Percentiles rank a stretch among this genome's conserved stretches.
phyloP scores from a whole-genome alignment of 148 eudicot species.

The Diospyros kaki region DNA sequence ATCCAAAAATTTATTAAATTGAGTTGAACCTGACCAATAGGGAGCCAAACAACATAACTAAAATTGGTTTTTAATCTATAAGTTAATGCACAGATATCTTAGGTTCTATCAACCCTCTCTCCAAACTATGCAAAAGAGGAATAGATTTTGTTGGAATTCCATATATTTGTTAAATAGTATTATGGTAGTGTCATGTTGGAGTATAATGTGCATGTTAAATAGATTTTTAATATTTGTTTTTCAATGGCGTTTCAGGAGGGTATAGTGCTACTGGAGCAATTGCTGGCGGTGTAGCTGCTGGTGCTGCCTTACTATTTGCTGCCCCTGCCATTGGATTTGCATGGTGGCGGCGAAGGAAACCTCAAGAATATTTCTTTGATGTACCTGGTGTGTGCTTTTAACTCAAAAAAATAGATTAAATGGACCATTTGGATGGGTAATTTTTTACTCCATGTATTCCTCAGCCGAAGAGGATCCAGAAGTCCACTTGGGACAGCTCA shows the following conservation, averaged over 20 bases:
- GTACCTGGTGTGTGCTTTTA: conserved; percentile 40
- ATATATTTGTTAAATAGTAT: neutral
- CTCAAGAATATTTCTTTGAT: conserved; percentile 47
- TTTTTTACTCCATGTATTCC: neutral
- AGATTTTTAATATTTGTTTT: neutral
- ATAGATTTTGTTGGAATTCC: neutral
- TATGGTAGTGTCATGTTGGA: neutral
- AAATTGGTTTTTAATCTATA: too few relatives aligned
- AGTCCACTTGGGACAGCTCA: conserved; percentile 48
- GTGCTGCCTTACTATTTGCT: conserved; percentile 47
- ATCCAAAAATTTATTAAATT: too few relatives aligned
- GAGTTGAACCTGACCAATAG: too few relatives aligned
- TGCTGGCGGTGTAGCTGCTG: conserved; percentile 57
- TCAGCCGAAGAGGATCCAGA: conserved; percentile 60
- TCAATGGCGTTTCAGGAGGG: conserved; percentile 24
- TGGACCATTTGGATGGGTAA: neutral
- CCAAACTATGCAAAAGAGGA: too few relatives aligned
- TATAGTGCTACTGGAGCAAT: conserved; percentile 47
- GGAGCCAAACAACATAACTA: too few relatives aligned
- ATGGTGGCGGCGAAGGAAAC: conserved; percentile 39
- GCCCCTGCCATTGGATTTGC: conserved; percentile 47
- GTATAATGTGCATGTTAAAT: neutral
- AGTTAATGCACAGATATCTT: too few relatives aligned
- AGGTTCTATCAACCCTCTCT: too few relatives aligned
- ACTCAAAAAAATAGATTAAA: neutral